phyloP scores from a whole-genome alignment of 495 filamentous ascomycete species.

The Rhizodiscina lignyota region DNA sequence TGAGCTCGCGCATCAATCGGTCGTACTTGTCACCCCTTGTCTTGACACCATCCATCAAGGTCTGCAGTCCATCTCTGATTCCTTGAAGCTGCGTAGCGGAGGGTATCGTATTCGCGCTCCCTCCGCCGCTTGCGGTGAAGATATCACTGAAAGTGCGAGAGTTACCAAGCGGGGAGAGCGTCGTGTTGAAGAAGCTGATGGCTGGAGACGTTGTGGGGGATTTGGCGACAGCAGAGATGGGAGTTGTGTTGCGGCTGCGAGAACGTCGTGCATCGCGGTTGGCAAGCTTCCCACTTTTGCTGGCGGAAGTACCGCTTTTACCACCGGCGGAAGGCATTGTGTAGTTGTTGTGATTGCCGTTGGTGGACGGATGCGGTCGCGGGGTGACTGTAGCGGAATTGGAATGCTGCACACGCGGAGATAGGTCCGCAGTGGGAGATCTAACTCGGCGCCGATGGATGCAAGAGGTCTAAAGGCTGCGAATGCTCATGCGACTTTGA shows the following conservation, averaged over 20 bases:
- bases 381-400: too few relatives aligned
- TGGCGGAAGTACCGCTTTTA: too few relatives aligned
- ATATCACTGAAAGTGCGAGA: slow-evolving; percentile 9
- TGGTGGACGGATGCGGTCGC: too few relatives aligned
- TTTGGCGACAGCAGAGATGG: slow-evolving; percentile 10
- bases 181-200: slow-evolving; percentile 10
- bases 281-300: too few relatives aligned
- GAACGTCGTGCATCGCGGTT: too few relatives aligned
- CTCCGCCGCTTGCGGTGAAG: slow-evolving; percentile 7
- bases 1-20: slow-evolving; percentile 65
- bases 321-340: too few relatives aligned
- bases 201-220: slow-evolving; percentile 8
- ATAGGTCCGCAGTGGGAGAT: too few relatives aligned
- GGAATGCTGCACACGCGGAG: too few relatives aligned
- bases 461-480: too few relatives aligned
- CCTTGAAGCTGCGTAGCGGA: slow-evolving; percentile 8
- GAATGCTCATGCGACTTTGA: too few relatives aligned
- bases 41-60: slow-evolving; percentile 13
- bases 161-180: slow-evolving; percentile 5
- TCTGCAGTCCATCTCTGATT: slow-evolving; percentile 13
- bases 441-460: too few relatives aligned
- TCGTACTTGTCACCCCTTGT: slow-evolving; percentile 16
- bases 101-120: slow-evolving; percentile 7
- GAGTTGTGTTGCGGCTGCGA: slow-evolving; percentile 21
- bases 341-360: too few relatives aligned